A percentile compares a stretch with the other conserved stretches of the same genome.
Evolutionary conservation across 2,329 filamentous ascomycete genomes (phyloP).

Genomic region (Fusarium kyushuense): DNA sequence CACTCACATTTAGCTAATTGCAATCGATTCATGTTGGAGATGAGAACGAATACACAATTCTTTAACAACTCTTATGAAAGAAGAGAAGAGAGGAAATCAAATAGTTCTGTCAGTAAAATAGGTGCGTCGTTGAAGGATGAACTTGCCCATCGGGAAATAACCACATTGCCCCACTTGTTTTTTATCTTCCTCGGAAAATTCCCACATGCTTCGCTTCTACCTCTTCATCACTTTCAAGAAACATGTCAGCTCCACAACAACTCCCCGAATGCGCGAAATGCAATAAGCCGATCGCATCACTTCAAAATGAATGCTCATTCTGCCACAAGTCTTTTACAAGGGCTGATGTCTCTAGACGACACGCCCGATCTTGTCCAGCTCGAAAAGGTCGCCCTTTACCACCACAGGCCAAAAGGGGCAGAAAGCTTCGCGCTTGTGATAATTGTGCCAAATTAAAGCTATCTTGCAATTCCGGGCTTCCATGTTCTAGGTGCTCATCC

Average conservation of each 20-base stretch:
- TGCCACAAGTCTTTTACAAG: conserved; percentile 28
- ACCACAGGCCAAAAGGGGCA: conserved; percentile 20
- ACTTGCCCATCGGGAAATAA: conserved; percentile 19
- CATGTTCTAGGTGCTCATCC: conserved; percentile 16
- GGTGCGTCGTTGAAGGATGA: neutral
- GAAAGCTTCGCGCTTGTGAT: conserved; percentile 33
- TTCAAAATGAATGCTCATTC: conserved; percentile 17
- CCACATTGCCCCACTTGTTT: conserved; percentile 25
- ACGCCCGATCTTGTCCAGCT: conserved; percentile 21
- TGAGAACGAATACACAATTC: fast-evolving
- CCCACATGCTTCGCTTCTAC: conserved; percentile 23
- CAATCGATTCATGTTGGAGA: neutral
- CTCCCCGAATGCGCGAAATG: conserved; percentile 8
- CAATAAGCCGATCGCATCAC: neutral
- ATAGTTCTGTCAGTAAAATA: neutral
- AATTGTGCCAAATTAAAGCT: conserved; percentile 5
- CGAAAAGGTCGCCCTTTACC: conserved; percentile 19
- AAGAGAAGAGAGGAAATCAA: neutral
- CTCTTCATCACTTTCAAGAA: neutral
- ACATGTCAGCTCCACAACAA: neutral
- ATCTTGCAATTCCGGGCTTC: conserved; percentile 10
- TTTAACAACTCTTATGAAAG: neutral
- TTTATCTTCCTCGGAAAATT: conserved; percentile 19
- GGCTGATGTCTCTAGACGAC: conserved; percentile 29
- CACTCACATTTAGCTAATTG: conserved; percentile 18